Evolutionary conservation across 2,329 filamentous ascomycete species (phyloP).

Genomic region (Myotisia sp.): DNA sequence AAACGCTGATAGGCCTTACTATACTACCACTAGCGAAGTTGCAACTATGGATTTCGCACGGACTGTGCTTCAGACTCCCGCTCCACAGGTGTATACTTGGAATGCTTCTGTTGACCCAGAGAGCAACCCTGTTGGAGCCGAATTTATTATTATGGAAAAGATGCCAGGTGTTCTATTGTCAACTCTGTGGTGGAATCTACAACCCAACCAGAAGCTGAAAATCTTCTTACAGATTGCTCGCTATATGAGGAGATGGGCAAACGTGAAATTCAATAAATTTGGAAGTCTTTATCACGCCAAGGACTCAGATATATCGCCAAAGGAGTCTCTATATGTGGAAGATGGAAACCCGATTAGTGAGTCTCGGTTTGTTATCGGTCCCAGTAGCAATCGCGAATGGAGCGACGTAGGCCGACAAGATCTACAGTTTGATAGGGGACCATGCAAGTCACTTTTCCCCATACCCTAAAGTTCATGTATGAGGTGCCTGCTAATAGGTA

Average conservation of each 20-base stretch:
- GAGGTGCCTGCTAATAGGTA: no score
- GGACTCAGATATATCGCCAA: background rate
- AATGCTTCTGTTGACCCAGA: slow-evolving; percentile 7
- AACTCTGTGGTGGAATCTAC: slow-evolving; percentile 2
- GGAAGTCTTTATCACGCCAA: slow-evolving; percentile 8
- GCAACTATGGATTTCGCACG: slow-evolving; percentile 24
- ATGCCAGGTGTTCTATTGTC: slow-evolving; percentile 14
- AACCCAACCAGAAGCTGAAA: slow-evolving; percentile 12
- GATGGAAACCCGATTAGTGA: slow-evolving; percentile 3
- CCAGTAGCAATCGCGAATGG: slow-evolving; percentile 18
- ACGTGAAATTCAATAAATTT: slow-evolving; percentile 2
- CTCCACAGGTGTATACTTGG: slow-evolving; percentile 10
- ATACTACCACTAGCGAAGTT: slow-evolving; percentile 23
- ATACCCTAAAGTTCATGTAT: no score
- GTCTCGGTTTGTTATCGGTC: slow-evolving; percentile 17
- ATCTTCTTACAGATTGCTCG: slow-evolving; percentile 6
- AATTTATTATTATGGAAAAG: slow-evolving; percentile 26
- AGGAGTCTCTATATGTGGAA: slow-evolving; percentile 3
- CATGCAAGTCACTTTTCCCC: slow-evolving; percentile 3
- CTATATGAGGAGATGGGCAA: slow-evolving; percentile 7
- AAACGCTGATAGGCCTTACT: slow-evolving; percentile 8
- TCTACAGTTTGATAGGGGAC: slow-evolving; percentile 5
- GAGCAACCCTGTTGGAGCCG: slow-evolving; percentile 19
- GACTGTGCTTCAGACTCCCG: slow-evolving; percentile 12
- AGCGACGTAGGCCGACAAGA: slow-evolving; percentile 12